Conservation (phyloP, 805 yeast genomes). For the Cyberlindnera mrakii region DNA sequence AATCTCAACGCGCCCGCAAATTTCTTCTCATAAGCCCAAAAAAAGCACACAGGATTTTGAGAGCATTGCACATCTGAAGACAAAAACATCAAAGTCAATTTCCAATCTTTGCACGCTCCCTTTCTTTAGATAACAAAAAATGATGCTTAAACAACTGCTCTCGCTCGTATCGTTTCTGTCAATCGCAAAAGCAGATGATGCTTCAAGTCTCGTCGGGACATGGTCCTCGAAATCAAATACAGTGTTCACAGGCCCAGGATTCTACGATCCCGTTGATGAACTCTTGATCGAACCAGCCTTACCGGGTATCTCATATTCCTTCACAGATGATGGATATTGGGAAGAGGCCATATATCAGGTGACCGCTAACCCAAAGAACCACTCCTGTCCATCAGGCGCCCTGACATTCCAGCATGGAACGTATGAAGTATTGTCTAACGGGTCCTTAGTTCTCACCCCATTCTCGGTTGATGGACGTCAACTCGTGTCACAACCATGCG, state of each 20-base stretch:
- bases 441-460: constrained; percentile 66
- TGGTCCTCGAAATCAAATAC: constrained; percentile 94
- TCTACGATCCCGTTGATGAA: constrained; percentile 95
- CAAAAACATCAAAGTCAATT: too few species aligned
- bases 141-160: constrained; percentile 1
- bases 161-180: background rate
- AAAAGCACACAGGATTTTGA: too few species aligned
- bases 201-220: constrained; percentile 60
- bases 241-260: constrained; percentile 95
- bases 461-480: constrained; percentile 89
- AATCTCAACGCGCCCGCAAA: too few species aligned
- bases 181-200: background rate
- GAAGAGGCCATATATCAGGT: constrained; percentile 89
- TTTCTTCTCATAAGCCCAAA: too few species aligned
- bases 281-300: constrained; percentile 89
- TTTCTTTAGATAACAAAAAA: too few species aligned
- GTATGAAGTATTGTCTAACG: constrained; percentile 56
- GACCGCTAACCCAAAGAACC: constrained; percentile 61
- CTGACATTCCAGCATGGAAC: constrained; percentile 87
- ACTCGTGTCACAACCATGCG: constrained; percentile 81
- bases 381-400: constrained; percentile 78
- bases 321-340: constrained; percentile 85
- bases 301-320: constrained; percentile 90
- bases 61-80: too few species aligned
- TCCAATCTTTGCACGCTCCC: too few species aligned